Base-by-base conservation (phyloP, 768 basidiomycete species). In the Auriscalpium orientale region DNA sequence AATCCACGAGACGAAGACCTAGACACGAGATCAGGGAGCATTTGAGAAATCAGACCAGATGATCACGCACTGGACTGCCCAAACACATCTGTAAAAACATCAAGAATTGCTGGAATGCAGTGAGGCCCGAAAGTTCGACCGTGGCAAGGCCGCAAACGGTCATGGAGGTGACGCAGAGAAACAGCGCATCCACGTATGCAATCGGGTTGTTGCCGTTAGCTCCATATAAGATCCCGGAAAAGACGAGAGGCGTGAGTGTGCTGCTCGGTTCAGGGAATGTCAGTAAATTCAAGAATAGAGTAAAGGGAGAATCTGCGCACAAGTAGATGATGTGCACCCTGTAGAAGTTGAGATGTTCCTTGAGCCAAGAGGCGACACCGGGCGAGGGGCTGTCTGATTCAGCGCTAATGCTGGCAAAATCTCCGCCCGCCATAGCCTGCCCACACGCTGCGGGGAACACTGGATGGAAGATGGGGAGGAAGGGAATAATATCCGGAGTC, bases 1-100 rank as follows among this genome's bases (percentile, higher is more conserved):
- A 56, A 91, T 74, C 86, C 91, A 90, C 0, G 90, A 91, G 8
- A 93, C 80, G 13, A 84, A 64, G 40, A 91, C 81, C 84, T 91
- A 51, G n/a, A 48, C 11, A 16, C 16, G n/a, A 21, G 12, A n/a
- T 59, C 36, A 22, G 22, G 21, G 36, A 22, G 47, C 28, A 46
- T 46, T 8, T 13, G 6, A 7, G 16, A 20, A 13, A 51, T 56
- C 10, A 33, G 50, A 60, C n/a, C 36, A 16, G 44, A 43, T 33
- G 48, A 51, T 46, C n/a, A 76, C 86, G 65, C 59, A 90, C 89
- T 37, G 85, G 85, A 60, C 77, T 87, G 8, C 88, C 87, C 18
- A 87, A 58, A 58, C 79, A 83, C 91, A 92, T 92, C 68, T 87
- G 84, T 8, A 89, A 66, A 68, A 91, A 89, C 50, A 91, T 62